Evolutionary conservation across 495 filamentous ascomycete species (phyloP).

Genomic region (Cercophora sp.): DNA sequence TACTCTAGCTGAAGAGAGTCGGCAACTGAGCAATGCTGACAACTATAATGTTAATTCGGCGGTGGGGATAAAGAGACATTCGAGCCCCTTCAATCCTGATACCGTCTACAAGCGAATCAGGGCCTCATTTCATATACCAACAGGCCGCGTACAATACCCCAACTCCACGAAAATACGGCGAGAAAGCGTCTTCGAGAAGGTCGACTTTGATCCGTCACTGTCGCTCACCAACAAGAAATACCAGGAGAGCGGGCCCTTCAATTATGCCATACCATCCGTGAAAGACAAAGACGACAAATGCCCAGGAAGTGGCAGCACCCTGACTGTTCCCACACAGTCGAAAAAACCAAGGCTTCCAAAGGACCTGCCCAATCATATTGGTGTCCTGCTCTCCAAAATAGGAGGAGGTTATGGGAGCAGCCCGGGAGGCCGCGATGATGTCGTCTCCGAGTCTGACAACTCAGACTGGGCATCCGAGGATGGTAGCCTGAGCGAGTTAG

Average conservation of each 20-base stretch:
- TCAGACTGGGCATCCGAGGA: slow-evolving; percentile 46
- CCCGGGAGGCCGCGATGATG: slow-evolving; percentile 30
- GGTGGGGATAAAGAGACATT: slow-evolving; percentile 34
- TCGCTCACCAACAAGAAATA: slow-evolving; percentile 50
- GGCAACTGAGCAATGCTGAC: slow-evolving; percentile 26
- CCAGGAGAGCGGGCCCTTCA: slow-evolving; percentile 44
- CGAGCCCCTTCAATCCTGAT: slow-evolving; percentile 49
- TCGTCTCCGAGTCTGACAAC: slow-evolving; percentile 43
- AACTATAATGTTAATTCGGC: slow-evolving; percentile 28
- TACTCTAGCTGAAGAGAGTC: slow-evolving; percentile 30
- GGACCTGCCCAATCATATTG: slow-evolving; percentile 33
- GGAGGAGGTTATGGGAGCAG: slow-evolving; percentile 20
- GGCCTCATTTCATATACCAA: slow-evolving; percentile 30
- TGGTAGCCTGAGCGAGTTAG: slow-evolving; percentile 44
- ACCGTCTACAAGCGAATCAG: slow-evolving; percentile 50
- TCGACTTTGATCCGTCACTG: slow-evolving; percentile 47
- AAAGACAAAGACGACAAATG: slow-evolving; percentile 19
- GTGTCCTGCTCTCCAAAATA: slow-evolving; percentile 31
- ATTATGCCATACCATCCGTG: slow-evolving; percentile 29
- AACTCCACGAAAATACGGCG: slow-evolving; percentile 12
- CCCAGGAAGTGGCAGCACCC: slow-evolving; percentile 22
- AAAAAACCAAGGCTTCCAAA: slow-evolving; percentile 35
- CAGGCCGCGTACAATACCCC: slow-evolving; percentile 11
- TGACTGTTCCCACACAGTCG: slow-evolving; percentile 32
- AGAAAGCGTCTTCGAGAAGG: slow-evolving; percentile 44